phyloP scores from a whole-genome alignment of 2,329 filamentous ascomycete genomes.

The Fusarium armeniacum region DNA sequence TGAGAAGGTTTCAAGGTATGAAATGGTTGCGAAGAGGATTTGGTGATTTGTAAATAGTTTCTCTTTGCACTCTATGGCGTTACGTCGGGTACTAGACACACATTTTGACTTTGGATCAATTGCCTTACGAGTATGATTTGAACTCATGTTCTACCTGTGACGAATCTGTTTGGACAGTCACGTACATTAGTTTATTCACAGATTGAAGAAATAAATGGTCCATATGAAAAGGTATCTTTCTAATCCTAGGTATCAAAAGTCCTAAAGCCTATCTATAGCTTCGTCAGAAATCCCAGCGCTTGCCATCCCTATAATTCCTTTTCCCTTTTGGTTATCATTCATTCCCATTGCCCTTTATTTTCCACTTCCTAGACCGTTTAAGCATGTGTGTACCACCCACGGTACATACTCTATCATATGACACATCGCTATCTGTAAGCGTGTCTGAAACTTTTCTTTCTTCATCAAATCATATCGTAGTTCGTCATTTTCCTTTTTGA shows the following conservation, averaged over 20 bases:
- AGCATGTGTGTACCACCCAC: slow-evolving; percentile 26
- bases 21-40: slow-evolving; percentile 96
- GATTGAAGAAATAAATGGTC: neutral
- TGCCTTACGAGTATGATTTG: neutral
- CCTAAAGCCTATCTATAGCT: slow-evolving; percentile 22
- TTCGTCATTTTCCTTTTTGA: slow-evolving; percentile 33
- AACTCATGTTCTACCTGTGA: no score
- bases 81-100: slow-evolving; percentile 3
- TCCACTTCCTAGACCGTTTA: slow-evolving; percentile 25
- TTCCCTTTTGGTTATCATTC: slow-evolving; percentile 27
- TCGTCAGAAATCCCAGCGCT: slow-evolving; percentile 37
- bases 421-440: slow-evolving; percentile 29
- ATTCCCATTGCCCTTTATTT: slow-evolving; percentile 22
- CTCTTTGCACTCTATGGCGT: slow-evolving; percentile 26
- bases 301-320: slow-evolving; percentile 27
- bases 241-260: slow-evolving; percentile 45
- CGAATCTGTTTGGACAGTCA: neutral
- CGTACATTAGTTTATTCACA: neutral
- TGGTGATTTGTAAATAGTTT: slow-evolving; percentile 71
- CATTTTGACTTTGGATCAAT: neutral
- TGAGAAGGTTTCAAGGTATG: slow-evolving; percentile 83
- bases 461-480: slow-evolving; percentile 49
- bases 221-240: slow-evolving; percentile 45
- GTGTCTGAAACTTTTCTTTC: slow-evolving; percentile 26
- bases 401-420: slow-evolving; percentile 46